Evolutionary conservation across 176 grass and related monocot genomes (phyloP).

Genomic region (Musa schizocarpa): DNA sequence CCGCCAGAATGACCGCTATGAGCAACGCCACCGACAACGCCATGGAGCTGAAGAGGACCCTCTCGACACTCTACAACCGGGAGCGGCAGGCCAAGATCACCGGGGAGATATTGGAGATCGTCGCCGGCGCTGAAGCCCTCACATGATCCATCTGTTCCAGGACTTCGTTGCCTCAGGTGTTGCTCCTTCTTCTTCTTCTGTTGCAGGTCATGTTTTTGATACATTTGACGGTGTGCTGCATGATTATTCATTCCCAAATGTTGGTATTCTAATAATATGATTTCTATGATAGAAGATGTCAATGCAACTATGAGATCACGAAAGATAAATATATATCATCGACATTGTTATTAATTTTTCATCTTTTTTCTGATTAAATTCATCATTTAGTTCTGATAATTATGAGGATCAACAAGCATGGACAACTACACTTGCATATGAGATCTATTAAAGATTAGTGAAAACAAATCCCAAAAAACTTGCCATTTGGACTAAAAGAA

Average conservation of each 20-base stretch:
- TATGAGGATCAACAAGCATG: too few relatives aligned
- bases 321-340: too few relatives aligned
- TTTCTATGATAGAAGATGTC: background rate
- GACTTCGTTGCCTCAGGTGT: too few relatives aligned
- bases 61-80: background rate
- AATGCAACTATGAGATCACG: background rate
- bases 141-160: background rate
- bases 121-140: background rate
- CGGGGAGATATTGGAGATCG: slow-evolving; percentile 10
- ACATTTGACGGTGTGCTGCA: background rate
- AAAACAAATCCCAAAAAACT: too few relatives aligned
- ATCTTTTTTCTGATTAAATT: too few relatives aligned
- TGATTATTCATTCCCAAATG: background rate
- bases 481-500: too few relatives aligned
- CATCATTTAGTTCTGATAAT: too few relatives aligned
- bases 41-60: background rate
- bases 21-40: slow-evolving; percentile 16
- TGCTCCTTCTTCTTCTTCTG: background rate
- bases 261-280: background rate
- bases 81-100: slow-evolving; percentile 8
- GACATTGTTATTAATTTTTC: too few relatives aligned
- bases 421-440: too few relatives aligned
- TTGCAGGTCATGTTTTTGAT: background rate
- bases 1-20: slow-evolving; percentile 5
- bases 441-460: too few relatives aligned